A percentile compares a stretch with the other conserved stretches of the same genome.
Conservation (phyloP, 331 rosid genomes). For the Pyracantha coccinea region DNA sequence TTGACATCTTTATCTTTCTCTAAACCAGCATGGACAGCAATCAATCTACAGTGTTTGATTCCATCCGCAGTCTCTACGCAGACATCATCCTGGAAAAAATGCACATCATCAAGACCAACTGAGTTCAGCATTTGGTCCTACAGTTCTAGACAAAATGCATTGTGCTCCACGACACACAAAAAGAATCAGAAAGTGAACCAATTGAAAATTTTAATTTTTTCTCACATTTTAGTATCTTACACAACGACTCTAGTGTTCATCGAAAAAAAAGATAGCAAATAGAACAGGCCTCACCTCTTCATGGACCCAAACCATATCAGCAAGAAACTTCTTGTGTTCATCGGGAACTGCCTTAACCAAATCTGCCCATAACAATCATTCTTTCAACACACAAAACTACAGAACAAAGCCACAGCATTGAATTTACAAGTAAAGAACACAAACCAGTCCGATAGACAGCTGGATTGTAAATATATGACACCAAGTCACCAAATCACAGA, state of each 20-base stretch:
- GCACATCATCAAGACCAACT: conserved; percentile 9
- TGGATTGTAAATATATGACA: neutral
- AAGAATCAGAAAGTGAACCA: neutral
- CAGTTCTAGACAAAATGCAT: conserved; percentile 4
- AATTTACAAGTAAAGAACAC: neutral
- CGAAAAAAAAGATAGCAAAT: conserved; percentile 1
- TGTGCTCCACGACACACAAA: neutral
- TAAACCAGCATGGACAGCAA: conserved; percentile 92
- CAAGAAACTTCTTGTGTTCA: conserved; percentile 87
- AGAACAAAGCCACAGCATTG: neutral
- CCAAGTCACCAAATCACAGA: neutral
- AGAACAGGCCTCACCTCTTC: conserved; percentile 61
- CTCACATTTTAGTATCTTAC: neutral
- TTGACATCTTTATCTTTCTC: conserved; percentile 53
- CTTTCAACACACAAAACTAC: conserved; percentile 8
- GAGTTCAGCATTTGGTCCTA: conserved; percentile 17
- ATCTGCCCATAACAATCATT: conserved; percentile 39
- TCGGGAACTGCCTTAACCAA: conserved; percentile 90
- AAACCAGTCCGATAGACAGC: neutral
- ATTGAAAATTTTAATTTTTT: neutral
- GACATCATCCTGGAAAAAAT: conserved; percentile 56
- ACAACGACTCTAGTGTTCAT: neutral
- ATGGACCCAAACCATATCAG: conserved; percentile 82
- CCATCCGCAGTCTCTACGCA: conserved; percentile 52
- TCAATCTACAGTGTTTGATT: conserved; percentile 56